Base-by-base conservation (phyloP, 192 early-diverging fungal species). In the Backusella australiensis region DNA sequence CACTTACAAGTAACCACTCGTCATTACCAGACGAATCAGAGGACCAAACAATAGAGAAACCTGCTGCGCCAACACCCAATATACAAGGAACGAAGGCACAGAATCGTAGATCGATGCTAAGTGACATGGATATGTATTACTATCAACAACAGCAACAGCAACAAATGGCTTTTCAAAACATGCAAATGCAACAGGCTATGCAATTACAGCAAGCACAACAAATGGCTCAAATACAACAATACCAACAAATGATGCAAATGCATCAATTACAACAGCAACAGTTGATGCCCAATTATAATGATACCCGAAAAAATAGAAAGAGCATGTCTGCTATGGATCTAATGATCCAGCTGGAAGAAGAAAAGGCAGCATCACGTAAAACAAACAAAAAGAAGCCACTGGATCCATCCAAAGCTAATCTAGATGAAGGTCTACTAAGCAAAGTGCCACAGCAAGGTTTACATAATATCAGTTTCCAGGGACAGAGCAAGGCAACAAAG, bases 281-380 rank as follows among this genome's bases (percentile, higher is more conserved):
- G 5, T 23, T 56, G 29, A n/a, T 29, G 23, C 56, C 56, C 11
- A 63, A 63, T 63, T 63, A 63, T 49, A 32, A 2, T 26, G 26
- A 73, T 52, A 59, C 71, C 44, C 71, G 52, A 34, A 65, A 67
- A 12, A 74, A 73, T 26, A 66, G 72, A 41, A 59, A 69, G 2
- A 77, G 80, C 39, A 46, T 81, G 35, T 81, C 80, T 7, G 80
- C 72, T 23, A 81, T 81, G 80, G 80, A 81, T 67, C 68, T 81
- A 34, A 67, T 81, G 42, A 34, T 77, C 2, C 80, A 81, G 49
- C 34, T 73, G 3, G 80, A 81, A 67, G 72, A 81, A 41, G 80
- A 81, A 59, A 81, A 77, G 49, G 73, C 68, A 0, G 4, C 53
- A 9, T 41, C 23, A 9, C 73, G 71, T 46, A 77, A 77, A 44